These are phyloP conservation scores for Picocystis salinarum DNA, from an alignment of 139 green algal genomes.

Conservation along the genomic window DNA sequence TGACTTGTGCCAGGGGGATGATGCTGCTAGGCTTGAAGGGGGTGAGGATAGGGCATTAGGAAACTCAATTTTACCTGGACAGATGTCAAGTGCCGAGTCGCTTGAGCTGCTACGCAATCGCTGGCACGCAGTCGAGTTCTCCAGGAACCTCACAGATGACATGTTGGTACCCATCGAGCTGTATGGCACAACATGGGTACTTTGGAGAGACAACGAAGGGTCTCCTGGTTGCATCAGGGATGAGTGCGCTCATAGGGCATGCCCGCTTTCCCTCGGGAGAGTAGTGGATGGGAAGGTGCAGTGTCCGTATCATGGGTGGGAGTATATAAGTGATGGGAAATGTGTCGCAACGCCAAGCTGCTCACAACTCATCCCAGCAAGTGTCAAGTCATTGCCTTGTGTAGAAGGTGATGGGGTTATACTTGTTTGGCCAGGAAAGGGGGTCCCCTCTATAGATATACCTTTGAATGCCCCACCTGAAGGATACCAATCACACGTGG, in stretches of 20 bases:
- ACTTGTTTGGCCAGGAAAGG: constrained; percentile 30
- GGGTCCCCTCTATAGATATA: too few species aligned
- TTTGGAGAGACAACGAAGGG: constrained; percentile 64
- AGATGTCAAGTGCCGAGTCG: too few species aligned
- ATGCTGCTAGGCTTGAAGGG: too few species aligned
- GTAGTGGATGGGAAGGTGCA: constrained; percentile 27
- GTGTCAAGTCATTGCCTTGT: constrained; percentile 50
- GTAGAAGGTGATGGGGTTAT: constrained; percentile 81
- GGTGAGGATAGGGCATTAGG: too few species aligned
- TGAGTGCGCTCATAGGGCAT: constrained; percentile 85
- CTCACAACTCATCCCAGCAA: too few species aligned
- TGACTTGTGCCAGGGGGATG: too few species aligned
- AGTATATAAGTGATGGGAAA: constrained; percentile 52
- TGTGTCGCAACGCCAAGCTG: constrained; percentile 92
- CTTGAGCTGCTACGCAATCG: too few species aligned
- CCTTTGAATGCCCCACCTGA: too few species aligned
- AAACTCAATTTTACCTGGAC: too few species aligned
- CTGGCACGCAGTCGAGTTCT: too few species aligned
- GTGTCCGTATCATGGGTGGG: constrained; percentile 91
- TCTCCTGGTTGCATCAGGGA: constrained; percentile 58
- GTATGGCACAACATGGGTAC: constrained; percentile 81
- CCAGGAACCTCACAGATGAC: too few species aligned
- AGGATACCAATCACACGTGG: too few species aligned
- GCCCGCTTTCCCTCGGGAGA: constrained; percentile 69
- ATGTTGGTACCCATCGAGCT: constrained; percentile 71